These are phyloP conservation scores for Fomitopsis palustris DNA, from an alignment of 1,284 basidiomycete species.

Conservation along the genomic window DNA sequence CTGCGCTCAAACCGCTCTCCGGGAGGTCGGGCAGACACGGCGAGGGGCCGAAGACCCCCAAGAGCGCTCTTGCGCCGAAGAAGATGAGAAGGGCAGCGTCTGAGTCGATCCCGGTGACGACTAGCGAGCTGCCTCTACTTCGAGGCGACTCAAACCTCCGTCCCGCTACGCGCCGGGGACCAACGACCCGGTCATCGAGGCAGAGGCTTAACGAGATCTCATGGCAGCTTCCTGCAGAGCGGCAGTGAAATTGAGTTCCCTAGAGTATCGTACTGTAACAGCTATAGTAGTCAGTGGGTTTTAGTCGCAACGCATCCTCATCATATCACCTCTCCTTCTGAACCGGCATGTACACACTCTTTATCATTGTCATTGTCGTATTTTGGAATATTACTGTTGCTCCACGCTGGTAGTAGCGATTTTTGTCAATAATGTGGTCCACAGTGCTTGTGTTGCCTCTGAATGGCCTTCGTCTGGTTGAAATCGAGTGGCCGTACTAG, in stretches of 20 bases:
- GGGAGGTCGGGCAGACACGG: constrained; percentile 32
- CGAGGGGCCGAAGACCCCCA: constrained; percentile 35
- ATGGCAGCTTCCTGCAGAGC: constrained; percentile 4
- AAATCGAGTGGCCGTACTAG: too few relatives aligned
- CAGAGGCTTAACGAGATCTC: constrained; percentile 8
- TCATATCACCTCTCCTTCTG: neutral
- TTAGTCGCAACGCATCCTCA: neutral
- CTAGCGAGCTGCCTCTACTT: neutral
- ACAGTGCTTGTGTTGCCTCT: too few relatives aligned
- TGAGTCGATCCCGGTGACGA: constrained; percentile 44
- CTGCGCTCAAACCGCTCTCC: constrained; percentile 53
- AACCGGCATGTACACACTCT: neutral
- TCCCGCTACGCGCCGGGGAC: constrained; percentile 1
- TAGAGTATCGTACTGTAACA: neutral
- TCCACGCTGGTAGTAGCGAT: neutral
- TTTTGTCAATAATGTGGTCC: neutral
- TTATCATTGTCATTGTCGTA: neutral
- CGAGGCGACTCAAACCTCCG: neutral
- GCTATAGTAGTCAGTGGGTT: neutral
- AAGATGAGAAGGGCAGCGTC: constrained; percentile 65
- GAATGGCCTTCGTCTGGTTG: too few relatives aligned
- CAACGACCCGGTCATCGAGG: neutral
- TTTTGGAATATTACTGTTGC: neutral
- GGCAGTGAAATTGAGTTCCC: neutral
- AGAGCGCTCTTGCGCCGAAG: constrained; percentile 56